Base-by-base conservation (phyloP, 441 rosid genomes). In the Erodium texanum region DNA sequence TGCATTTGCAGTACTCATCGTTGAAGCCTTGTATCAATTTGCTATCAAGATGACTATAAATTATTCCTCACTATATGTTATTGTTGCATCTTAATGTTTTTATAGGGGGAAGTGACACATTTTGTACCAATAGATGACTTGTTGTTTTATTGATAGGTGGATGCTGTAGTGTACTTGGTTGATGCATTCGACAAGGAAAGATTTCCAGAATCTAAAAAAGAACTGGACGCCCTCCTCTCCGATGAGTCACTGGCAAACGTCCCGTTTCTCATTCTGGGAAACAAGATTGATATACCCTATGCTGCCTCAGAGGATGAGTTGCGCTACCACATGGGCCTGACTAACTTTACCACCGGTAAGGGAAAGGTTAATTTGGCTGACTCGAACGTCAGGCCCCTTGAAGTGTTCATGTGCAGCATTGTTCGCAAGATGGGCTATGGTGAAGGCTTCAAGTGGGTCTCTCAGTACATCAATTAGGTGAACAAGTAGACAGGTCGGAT, bases 241-340 rank as follows among this genome's bases (percentile, higher is more conserved):
- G 89, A 87, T n/a, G 89, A 87, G 45, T 66, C 82, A 1, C 75
- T 85, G 18, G 77, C 80, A 3, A 76, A 64, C 16, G 92, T 82
- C 50, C 86, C 89, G 0, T 87, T 87, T 63, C 87, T 85, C 4
- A 66, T 87, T 62, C 74, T 87, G n/a, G 92, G 91, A 24, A 86
- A 86, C 84, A 86, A 84, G 78, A 86, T 86, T 0, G 91, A 85
- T 24, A 83, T 83, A 61, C 89, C 86, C 7, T 80, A 83, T 12
- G 89, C 89, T 12, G 89, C 92, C 48, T 87, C 92, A 12, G 87
- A 87, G 70, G 86, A 83, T 8, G 89, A 84, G 79, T 76, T 87
- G 23, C 83, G 84, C 1, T 81, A 67, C 77, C 77, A 82, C 54
- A 77, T 85, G 36, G 87, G 86, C 0, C 74, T 87, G 62, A 76